Base-by-base conservation (phyloP, 1,284 basidiomycete genomes). In the Tilletiopsis washingtonensis region DNA sequence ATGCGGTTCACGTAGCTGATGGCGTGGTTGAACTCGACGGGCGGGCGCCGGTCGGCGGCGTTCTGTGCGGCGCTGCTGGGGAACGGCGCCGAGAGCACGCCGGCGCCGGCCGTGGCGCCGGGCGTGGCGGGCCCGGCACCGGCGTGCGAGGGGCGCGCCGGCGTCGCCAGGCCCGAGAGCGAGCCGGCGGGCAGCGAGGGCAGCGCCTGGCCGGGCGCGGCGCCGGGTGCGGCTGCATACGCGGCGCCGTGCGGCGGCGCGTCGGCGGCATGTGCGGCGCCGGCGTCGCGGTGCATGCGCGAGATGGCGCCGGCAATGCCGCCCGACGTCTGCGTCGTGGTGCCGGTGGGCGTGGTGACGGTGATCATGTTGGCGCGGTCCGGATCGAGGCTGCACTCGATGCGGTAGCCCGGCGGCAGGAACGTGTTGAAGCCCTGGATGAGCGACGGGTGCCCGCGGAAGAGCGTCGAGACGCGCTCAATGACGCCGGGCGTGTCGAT, bases 341-440 rank as follows among this genome's bases (percentile, higher is more conserved):
- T 88, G 40, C 91, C 91, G 51, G 81, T 79, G 19, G 91, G 91
- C 1, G 93, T 97, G 6, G 90, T 96, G 65, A 98, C 93, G 17
- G 86, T 91, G 76, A 97, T 97, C 50, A 83, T 81, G 67, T 85
- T 85, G 47, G 83, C 80, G 64, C 88, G 82, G 48, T 61, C 57
- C 11, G 64, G 69, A 39, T 71, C 69, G 38, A 62, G 78, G 53
- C 85, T 84, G 73, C 91, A 85, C 68, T 97, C 91, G 74, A 98
- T 97, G 57, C 89, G 85, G 77, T 98, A 98, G 29, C 93, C 93
- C 20, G 87, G 82, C 0, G 94, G 94, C 2, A 98, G 81, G 76
- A 98, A 98, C 3, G 93, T 97, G 77, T 99, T 98, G 82, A 98
- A 98, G 27, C 94, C 94, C 75, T 94, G 87, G 50, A 99, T 97